Conservation (phyloP, 768 basidiomycete species). For the Dioszegia aurantiaca region DNA sequence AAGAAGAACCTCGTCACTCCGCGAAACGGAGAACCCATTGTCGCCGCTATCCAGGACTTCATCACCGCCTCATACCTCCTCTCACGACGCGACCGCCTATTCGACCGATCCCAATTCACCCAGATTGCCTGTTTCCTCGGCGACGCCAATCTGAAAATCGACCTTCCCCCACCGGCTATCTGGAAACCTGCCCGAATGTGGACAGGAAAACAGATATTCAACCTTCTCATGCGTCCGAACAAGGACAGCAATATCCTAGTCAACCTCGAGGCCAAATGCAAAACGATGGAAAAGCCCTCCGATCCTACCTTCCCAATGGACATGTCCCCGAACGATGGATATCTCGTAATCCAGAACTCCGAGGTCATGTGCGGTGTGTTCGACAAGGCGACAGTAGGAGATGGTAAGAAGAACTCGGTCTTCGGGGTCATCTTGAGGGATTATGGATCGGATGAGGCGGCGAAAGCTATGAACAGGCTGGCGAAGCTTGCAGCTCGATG, state of each 20-base stretch:
- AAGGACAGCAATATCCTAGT: constrained; percentile 74
- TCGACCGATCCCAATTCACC: constrained; percentile 89
- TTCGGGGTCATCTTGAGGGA: constrained; percentile 97
- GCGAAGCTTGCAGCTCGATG: constrained; percentile 95
- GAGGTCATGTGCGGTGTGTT: constrained; percentile 99
- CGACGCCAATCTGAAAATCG: constrained; percentile 86
- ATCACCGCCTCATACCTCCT: constrained; percentile 97
- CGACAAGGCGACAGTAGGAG: constrained; percentile 96
- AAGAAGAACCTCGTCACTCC: constrained; percentile 97
- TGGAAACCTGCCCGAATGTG: constrained; percentile 88
- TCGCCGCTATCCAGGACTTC: constrained; percentile 98
- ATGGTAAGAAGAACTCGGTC: constrained; percentile 98
- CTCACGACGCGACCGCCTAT: constrained; percentile 86
- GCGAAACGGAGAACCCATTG: constrained; percentile 96
- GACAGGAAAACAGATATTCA: constrained; percentile 99
- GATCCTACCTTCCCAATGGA: constrained; percentile 62
- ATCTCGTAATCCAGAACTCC: constrained; percentile 93
- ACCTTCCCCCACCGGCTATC: constrained; percentile 90
- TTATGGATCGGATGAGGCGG: constrained; percentile 92
- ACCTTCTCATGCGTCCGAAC: constrained; percentile 92
- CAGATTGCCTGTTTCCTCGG: constrained; percentile 93
- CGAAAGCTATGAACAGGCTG: constrained; percentile 88
- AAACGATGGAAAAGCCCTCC: constrained; percentile 58
- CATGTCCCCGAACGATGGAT: constrained; percentile 94
- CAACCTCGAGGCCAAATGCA: constrained; percentile 94